Percentiles rank a stretch among this genome's conserved stretches.
These are phyloP conservation scores for Olyra latifolia DNA, from an alignment of 176 grass and related monocot species.

Conservation along the genomic window DNA sequence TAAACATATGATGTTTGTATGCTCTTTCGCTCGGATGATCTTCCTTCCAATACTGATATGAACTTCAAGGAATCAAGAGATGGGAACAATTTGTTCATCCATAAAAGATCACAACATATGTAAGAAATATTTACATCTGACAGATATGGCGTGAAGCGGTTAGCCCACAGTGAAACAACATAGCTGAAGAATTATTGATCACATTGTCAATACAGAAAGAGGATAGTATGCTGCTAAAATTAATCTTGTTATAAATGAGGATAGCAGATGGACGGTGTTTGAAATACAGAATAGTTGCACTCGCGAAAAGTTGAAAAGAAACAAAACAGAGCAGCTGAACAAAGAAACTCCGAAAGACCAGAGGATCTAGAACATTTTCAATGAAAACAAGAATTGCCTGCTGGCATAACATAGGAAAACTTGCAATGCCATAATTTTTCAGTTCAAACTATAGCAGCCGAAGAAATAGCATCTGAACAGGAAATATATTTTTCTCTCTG, in stretches of 20 bases:
- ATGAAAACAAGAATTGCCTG: background rate
- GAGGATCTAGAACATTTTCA: conserved; percentile 13
- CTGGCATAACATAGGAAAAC: conserved; percentile 10
- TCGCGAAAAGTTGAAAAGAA: no score
- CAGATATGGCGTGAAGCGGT: no score
- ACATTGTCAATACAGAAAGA: background rate
- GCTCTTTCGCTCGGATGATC: background rate
- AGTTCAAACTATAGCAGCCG: conserved; percentile 3
- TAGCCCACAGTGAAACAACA: no score
- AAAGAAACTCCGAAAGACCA: conserved; percentile 8
- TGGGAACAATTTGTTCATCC: background rate
- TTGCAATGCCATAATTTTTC: conserved; percentile 6
- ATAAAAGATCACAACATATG: background rate
- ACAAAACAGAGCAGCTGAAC: background rate
- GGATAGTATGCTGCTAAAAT: background rate
- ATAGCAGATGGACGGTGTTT: background rate
- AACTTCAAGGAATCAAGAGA: background rate
- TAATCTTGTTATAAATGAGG: background rate
- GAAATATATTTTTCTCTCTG: conserved; percentile 5
- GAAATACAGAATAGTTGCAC: background rate
- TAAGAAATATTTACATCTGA: background rate
- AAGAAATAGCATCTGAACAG: background rate
- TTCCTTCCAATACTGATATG: background rate
- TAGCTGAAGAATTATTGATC: background rate
- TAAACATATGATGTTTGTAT: background rate